Percentiles rank a stretch among this genome's conserved stretches.
These are phyloP conservation scores for Cystobasidium tubakii DNA, from an alignment of 768 basidiomycete species.

Conservation along the genomic window DNA sequence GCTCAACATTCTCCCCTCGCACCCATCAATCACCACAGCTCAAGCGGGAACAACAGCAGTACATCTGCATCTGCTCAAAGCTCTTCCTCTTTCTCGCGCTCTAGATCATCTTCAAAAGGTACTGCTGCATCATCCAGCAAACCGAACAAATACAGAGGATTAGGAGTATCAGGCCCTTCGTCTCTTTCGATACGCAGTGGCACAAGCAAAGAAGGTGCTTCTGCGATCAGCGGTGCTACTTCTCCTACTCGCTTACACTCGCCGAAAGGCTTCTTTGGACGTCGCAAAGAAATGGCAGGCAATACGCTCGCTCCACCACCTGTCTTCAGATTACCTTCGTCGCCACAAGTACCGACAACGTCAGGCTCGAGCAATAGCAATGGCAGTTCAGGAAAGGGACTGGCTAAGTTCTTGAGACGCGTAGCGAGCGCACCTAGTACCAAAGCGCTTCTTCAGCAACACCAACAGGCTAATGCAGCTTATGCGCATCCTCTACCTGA, in stretches of 20 bases:
- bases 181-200: constrained; percentile 2
- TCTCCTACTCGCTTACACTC: constrained; percentile 6
- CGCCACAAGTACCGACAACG: not conserved
- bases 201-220: not conserved
- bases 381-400: not conserved
- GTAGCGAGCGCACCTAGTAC: constrained; percentile 96
- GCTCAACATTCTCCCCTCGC: constrained; percentile 13
- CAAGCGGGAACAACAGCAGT: not conserved
- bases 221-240: not conserved
- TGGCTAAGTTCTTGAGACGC: constrained; percentile 70
- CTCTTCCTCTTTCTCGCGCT: constrained; percentile 6
- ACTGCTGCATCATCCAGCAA: not conserved
- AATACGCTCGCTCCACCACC: not conserved
- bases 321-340: constrained; percentile 10
- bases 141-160: constrained; percentile 1
- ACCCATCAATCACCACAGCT: not conserved
- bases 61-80: not conserved
- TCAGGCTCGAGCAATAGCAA: not conserved
- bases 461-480: constrained; percentile 39
- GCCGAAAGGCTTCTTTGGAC: constrained; percentile 4
- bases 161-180: constrained; percentile 5
- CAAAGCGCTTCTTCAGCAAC: constrained; percentile 67
- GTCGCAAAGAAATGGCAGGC: not conserved
- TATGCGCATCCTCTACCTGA: not conserved
- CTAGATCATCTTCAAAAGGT: not conserved